Conservation (phyloP, 768 basidiomycete species). For the Suillus cothurnatus region DNA sequence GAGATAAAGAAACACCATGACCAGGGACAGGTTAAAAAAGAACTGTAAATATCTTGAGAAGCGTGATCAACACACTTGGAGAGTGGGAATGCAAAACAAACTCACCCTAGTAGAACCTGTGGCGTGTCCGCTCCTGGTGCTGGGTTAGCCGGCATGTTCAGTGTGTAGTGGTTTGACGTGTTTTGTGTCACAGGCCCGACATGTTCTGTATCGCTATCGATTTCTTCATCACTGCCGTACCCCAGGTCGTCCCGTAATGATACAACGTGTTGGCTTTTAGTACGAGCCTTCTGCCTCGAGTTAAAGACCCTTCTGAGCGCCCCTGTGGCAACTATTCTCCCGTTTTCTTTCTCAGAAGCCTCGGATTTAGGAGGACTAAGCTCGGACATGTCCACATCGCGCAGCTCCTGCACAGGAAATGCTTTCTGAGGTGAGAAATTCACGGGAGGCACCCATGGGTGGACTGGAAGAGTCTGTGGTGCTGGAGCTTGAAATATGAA, state of each 20-base stretch:
- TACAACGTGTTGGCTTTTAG: constrained; percentile 22
- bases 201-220: constrained; percentile 48
- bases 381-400: constrained; percentile 79
- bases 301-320: constrained; percentile 68
- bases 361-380: constrained; percentile 58
- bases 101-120: constrained; percentile 85
- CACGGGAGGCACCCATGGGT: constrained; percentile 69
- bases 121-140: constrained; percentile 65
- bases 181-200: constrained; percentile 47
- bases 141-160: constrained; percentile 71
- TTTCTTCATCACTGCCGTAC: constrained; percentile 46
- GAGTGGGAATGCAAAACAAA: constrained; percentile 16
- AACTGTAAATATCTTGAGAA: constrained; percentile 84
- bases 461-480: constrained; percentile 42
- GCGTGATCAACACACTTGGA: constrained; percentile 14
- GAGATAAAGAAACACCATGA: constrained; percentile 83
- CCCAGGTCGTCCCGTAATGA: constrained; percentile 33
- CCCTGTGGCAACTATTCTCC: constrained; percentile 61
- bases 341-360: constrained; percentile 41
- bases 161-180: constrained; percentile 79
- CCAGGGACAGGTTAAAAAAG: constrained; percentile 87
- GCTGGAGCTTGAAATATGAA: constrained; percentile 68
- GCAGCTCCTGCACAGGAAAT: constrained; percentile 57
- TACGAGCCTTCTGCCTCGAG: constrained; percentile 53
- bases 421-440: constrained; percentile 61